phyloP scores from a whole-genome alignment of 2,329 filamentous ascomycete species.

The Tolypocladium album region DNA sequence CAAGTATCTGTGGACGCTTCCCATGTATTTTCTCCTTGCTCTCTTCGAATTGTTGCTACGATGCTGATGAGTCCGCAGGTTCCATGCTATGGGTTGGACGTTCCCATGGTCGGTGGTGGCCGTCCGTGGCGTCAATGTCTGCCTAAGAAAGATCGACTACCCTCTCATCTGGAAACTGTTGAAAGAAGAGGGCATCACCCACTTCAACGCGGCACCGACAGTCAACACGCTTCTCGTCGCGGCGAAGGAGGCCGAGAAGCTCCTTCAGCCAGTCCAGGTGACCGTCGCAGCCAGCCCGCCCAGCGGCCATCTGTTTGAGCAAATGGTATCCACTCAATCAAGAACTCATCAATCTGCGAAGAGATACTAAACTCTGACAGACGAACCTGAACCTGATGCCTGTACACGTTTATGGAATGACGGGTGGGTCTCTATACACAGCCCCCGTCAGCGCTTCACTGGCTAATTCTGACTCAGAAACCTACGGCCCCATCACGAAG shows the following conservation, averaged over 20 bases:
- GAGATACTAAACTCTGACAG: conserved; percentile 10
- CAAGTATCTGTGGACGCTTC: conserved; percentile 83
- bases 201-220: conserved; percentile 92
- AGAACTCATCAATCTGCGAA: neutral
- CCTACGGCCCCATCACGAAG: conserved; percentile 92
- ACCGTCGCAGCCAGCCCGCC: conserved; percentile 91
- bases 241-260: conserved; percentile 58
- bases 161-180: conserved; percentile 82
- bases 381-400: conserved; percentile 68
- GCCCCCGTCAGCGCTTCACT: neutral
- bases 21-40: conserved; percentile 51
- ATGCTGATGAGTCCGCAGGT: conserved; percentile 25
- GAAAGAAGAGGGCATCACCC: conserved; percentile 78
- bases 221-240: conserved; percentile 91
- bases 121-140: conserved; percentile 89
- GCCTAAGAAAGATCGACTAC: conserved; percentile 91
- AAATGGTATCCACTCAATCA: conserved; percentile 53
- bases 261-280: conserved; percentile 66
- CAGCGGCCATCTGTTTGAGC: conserved; percentile 80
- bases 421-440: conserved; percentile 19
- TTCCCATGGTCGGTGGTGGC: conserved; percentile 92
- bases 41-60: accelerated
- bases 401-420: conserved; percentile 85
- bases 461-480: conserved; percentile 42
- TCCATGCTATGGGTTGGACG: conserved; percentile 67